These are phyloP conservation scores for Gremmenia infestans DNA, from an alignment of 2,329 filamentous ascomycete species.

Conservation along the genomic window DNA sequence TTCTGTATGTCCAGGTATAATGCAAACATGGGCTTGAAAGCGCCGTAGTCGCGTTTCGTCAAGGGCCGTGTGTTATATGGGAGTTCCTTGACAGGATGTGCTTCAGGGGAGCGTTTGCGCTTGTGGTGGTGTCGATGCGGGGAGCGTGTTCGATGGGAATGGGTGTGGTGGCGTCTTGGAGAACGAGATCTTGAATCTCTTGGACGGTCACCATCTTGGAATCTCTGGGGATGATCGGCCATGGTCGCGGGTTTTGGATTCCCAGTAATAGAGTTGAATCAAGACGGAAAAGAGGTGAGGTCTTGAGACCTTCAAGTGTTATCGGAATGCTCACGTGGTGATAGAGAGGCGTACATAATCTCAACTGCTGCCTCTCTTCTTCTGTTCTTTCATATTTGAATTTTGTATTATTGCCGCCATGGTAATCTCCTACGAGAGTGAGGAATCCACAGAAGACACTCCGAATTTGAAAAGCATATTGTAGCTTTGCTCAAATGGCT, in stretches of 20 bases:
- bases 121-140: conserved; percentile 32
- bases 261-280: background rate
- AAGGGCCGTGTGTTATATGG: conserved; percentile 64
- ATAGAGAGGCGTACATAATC: too few relatives aligned
- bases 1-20: conserved; percentile 90
- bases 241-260: background rate
- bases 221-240: background rate
- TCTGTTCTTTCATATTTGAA: too few relatives aligned
- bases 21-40: conserved; percentile 68
- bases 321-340: too few relatives aligned
- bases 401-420: too few relatives aligned
- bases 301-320: too few relatives aligned
- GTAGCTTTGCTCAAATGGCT: too few relatives aligned
- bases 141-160: conserved; percentile 16
- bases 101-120: conserved; percentile 26
- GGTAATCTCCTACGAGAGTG: too few relatives aligned
- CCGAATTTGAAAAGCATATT: too few relatives aligned
- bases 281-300: too few relatives aligned
- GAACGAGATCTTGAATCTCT: conserved; percentile 16
- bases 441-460: too few relatives aligned
- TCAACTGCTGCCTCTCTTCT: too few relatives aligned
- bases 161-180: conserved; percentile 9
- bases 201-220: background rate
- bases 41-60: conserved; percentile 60
- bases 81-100: conserved; percentile 34